phyloP scores from a whole-genome alignment of 805 yeast genomes.

The Candida namnaoensis region DNA sequence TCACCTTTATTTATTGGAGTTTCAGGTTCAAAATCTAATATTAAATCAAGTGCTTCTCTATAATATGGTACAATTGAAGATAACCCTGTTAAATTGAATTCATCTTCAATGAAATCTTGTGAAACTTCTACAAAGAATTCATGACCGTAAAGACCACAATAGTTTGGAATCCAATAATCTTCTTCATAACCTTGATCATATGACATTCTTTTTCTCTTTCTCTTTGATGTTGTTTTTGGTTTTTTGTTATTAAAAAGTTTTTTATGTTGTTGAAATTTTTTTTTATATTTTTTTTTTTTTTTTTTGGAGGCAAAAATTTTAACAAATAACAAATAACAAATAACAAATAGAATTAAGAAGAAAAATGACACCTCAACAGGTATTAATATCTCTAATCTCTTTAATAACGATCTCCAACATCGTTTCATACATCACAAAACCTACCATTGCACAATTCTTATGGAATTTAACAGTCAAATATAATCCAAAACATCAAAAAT shows the following conservation, averaged over 20 bases:
- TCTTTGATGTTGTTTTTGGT: neutral
- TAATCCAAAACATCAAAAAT: conserved; percentile 20
- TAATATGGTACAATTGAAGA: conserved; percentile 81
- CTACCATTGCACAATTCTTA: conserved; percentile 19
- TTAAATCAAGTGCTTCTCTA: conserved; percentile 84
- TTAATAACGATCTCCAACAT: conserved; percentile 3
- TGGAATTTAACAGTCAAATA: conserved; percentile 31
- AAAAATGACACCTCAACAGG: neutral
- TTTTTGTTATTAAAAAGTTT: neutral
- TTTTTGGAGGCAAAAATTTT: too few species aligned
- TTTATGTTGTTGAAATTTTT: neutral
- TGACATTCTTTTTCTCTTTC: neutral
- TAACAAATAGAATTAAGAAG: too few species aligned
- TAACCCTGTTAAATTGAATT: conserved; percentile 89
- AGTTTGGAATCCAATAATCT: conserved; percentile 45
- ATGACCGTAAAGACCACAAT: conserved; percentile 48
- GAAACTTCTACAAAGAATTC: conserved; percentile 90
- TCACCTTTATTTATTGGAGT: conserved; percentile 51
- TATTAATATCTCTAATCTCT: conserved; percentile 6
- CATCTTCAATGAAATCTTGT: conserved; percentile 92
- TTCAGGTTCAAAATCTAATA: conserved; percentile 67
- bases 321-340: too few species aligned
- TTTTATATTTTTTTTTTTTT: neutral
- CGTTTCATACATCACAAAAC: conserved; percentile 3
- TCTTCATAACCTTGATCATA: conserved; percentile 27